These are phyloP conservation scores for Opeltia flavorubescens DNA, from an alignment of 495 filamentous ascomycete genomes.

Conservation along the genomic window DNA sequence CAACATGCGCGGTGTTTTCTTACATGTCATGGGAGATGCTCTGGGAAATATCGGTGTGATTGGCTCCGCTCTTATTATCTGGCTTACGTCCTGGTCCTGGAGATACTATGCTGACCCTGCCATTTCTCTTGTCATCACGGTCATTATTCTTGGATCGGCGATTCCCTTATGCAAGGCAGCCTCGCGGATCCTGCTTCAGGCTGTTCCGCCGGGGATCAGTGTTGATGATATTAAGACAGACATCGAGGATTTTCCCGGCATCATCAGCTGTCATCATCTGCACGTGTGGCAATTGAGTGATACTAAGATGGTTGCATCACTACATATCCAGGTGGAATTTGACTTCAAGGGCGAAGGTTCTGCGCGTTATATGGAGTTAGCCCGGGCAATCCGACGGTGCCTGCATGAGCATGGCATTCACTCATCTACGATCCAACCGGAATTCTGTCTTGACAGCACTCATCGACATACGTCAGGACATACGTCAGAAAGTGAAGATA, in stretches of 20 bases:
- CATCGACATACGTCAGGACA: constrained; percentile 19
- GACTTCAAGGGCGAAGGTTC: constrained; percentile 58
- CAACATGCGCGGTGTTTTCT: constrained; percentile 94
- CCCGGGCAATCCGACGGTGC: constrained; percentile 62
- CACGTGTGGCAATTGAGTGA: constrained; percentile 97
- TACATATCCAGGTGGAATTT: constrained; percentile 80
- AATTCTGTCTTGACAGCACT: constrained; percentile 58
- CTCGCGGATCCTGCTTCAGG: constrained; percentile 87
- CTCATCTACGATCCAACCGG: constrained; percentile 94
- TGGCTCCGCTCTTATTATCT: constrained; percentile 79
- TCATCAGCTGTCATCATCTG: constrained; percentile 82
- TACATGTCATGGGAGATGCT: constrained; percentile 92
- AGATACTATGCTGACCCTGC: constrained; percentile 75
- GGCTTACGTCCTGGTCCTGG: constrained; percentile 59
- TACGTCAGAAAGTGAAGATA: constrained; percentile 9
- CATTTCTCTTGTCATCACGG: constrained; percentile 89
- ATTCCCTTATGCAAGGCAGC: constrained; percentile 88
- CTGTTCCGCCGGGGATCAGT: constrained; percentile 72
- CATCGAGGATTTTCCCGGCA: constrained; percentile 67
- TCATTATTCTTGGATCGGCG: constrained; percentile 84
- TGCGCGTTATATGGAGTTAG: constrained; percentile 79
- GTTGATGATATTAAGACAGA: constrained; percentile 86
- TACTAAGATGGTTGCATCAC: constrained; percentile 76
- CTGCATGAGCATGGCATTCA: constrained; percentile 94
- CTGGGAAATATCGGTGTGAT: constrained; percentile 97